Conservation (phyloP, 1,284 basidiomycete species). For the Golubevia sp. region DNA sequence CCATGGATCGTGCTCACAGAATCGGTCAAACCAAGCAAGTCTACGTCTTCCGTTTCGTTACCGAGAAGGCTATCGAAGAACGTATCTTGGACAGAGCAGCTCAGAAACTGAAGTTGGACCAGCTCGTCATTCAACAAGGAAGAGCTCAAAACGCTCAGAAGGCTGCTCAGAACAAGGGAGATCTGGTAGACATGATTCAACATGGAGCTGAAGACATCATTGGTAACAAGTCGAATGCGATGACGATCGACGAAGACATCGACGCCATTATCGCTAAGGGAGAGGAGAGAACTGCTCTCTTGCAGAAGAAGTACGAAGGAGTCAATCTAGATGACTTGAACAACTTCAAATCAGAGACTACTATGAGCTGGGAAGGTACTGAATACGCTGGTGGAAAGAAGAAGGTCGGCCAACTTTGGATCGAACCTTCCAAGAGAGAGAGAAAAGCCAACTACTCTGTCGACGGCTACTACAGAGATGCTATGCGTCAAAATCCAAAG, state of each 20-base stretch:
- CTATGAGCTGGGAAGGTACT: slow-evolving; percentile 88
- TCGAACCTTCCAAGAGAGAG: slow-evolving; percentile 93
- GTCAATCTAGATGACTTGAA: slow-evolving; percentile 92
- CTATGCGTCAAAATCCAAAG: slow-evolving; percentile 72
- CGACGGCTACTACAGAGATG: slow-evolving; percentile 77
- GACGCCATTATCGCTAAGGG: slow-evolving; percentile 79
- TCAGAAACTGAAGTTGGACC: slow-evolving; percentile 92
- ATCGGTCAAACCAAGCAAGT: slow-evolving; percentile 99
- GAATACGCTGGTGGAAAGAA: slow-evolving; percentile 78
- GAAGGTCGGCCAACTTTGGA: slow-evolving; percentile 70
- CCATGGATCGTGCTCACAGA: slow-evolving; percentile 98
- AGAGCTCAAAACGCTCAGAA: slow-evolving; percentile 64
- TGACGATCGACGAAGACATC: slow-evolving; percentile 87
- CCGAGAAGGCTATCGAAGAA: slow-evolving; percentile 94
- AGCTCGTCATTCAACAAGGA: slow-evolving; percentile 97
- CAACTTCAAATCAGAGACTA: slow-evolving; percentile 91
- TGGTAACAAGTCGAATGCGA: slow-evolving; percentile 66
- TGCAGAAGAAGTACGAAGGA: slow-evolving; percentile 90
- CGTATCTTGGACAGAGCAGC: slow-evolving; percentile 94
- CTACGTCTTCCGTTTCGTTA: slow-evolving; percentile 96
- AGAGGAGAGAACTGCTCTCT: slow-evolving; percentile 85
- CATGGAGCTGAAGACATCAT: slow-evolving; percentile 98
- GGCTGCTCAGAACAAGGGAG: slow-evolving; percentile 88
- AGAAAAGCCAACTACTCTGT: slow-evolving; percentile 95
- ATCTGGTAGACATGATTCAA: slow-evolving; percentile 96